Percentiles rank a stretch among this genome's conserved stretches.
Conservation (phyloP, 352 stramenopile genomes). For the Phytophthora fragariae region DNA sequence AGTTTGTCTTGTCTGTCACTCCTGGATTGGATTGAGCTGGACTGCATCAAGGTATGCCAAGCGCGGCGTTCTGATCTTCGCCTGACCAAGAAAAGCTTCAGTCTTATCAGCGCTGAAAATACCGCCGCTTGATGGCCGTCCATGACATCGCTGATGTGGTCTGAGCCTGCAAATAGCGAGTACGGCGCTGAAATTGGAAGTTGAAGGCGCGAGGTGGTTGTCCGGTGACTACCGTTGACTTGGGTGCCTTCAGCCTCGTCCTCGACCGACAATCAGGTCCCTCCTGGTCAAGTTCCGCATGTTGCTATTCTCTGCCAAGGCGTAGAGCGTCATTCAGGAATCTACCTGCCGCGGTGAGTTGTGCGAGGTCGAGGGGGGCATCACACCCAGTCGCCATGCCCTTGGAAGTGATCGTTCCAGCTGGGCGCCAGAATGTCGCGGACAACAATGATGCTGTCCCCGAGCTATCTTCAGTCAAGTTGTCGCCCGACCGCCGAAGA, state of each 20-base stretch:
- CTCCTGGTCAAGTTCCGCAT: slow-evolving; percentile 12
- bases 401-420: slow-evolving; percentile 23
- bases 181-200: slow-evolving; percentile 30
- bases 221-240: slow-evolving; percentile 45
- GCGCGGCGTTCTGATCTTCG: slow-evolving; percentile 24
- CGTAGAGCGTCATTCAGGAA: slow-evolving; percentile 35
- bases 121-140: slow-evolving; percentile 27
- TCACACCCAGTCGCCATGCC: slow-evolving; percentile 17
- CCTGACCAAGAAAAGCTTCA: slow-evolving; percentile 26
- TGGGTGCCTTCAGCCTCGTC: slow-evolving; percentile 36
- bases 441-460: slow-evolving; percentile 9
- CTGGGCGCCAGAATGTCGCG: background rate
- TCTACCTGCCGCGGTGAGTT: slow-evolving; percentile 28
- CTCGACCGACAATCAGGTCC: slow-evolving; percentile 18
- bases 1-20: background rate
- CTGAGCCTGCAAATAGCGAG: slow-evolving; percentile 32
- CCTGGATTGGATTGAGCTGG: background rate
- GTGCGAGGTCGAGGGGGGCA: background rate
- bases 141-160: background rate
- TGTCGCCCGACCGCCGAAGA: slow-evolving; percentile 7
- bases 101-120: slow-evolving; percentile 36
- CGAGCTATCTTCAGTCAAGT: slow-evolving; percentile 18
- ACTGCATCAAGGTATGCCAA: background rate
- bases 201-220: slow-evolving; percentile 27
- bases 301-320: slow-evolving; percentile 18